These are phyloP conservation scores for Solanum hybrid DNA, from an alignment of 305 asterid genomes.

Conservation along the genomic window DNA sequence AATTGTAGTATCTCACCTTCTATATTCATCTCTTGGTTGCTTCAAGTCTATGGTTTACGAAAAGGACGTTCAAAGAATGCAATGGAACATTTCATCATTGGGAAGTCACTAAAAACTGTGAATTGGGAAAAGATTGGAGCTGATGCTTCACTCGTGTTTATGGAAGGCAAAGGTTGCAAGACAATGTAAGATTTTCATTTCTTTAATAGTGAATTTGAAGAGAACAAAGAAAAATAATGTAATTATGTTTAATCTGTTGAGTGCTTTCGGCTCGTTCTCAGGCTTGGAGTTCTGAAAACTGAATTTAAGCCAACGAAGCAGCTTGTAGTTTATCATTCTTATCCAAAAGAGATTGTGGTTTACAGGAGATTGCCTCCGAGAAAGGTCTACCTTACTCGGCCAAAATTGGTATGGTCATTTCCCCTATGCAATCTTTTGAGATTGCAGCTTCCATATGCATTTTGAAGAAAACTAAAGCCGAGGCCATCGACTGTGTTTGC, in stretches of 20 bases:
- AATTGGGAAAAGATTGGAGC: slow-evolving; percentile 34
- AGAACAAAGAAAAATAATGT: background rate
- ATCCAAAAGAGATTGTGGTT: background rate
- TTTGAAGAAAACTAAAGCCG: background rate
- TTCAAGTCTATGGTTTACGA: background rate
- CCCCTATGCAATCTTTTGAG: background rate
- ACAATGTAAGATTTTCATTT: slow-evolving; percentile 36
- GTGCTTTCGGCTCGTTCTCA: slow-evolving; percentile 8
- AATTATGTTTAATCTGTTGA: background rate
- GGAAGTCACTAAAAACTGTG: background rate
- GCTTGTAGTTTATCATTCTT: background rate
- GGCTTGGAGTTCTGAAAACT: slow-evolving; percentile 42
- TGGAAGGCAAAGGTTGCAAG: slow-evolving; percentile 27
- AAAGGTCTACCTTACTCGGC: slow-evolving; percentile 16
- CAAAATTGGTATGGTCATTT: slow-evolving; percentile 20
- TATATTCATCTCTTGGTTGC: background rate
- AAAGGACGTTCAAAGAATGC: background rate
- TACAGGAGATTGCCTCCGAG: background rate
- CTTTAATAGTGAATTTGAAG: background rate
- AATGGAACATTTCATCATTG: background rate
- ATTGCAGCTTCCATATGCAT: background rate
- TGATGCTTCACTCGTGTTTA: slow-evolving; percentile 25
- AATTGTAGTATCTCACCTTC: background rate
- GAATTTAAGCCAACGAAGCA: slow-evolving; percentile 10
- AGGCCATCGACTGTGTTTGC: background rate